Evolutionary conservation across 768 basidiomycete species (phyloP).

Genomic region (Pleurotus tuoliensis): DNA sequence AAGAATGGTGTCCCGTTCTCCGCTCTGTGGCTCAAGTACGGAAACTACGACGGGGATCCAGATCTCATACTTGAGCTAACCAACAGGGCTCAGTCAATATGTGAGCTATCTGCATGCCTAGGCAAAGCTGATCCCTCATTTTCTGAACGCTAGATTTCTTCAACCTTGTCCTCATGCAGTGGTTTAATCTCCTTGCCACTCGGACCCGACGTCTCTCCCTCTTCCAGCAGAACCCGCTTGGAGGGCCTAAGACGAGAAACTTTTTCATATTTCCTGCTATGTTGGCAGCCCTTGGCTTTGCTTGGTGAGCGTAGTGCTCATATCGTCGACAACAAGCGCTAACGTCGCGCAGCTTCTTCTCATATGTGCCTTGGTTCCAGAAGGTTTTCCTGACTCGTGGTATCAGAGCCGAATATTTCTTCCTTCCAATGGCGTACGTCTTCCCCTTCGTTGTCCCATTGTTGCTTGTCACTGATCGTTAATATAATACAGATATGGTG

Average conservation of each 20-base stretch:
- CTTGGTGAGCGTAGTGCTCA: slow-evolving; percentile 33
- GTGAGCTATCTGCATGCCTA: not conserved
- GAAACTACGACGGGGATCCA: slow-evolving; percentile 30
- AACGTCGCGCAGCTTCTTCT: slow-evolving; percentile 31
- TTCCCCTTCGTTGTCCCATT: slow-evolving; percentile 16
- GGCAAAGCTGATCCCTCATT: not conserved
- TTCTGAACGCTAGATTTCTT: slow-evolving; percentile 28
- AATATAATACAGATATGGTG: not conserved
- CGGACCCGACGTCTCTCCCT: slow-evolving; percentile 52
- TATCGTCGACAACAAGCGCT: not conserved
- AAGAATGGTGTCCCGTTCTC: slow-evolving; percentile 45
- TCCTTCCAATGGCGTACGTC: slow-evolving; percentile 48
- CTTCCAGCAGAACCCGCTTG: slow-evolving; percentile 48
- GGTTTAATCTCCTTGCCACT: slow-evolving; percentile 54
- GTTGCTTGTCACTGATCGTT: not conserved
- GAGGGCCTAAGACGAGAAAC: slow-evolving; percentile 26
- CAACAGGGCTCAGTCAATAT: slow-evolving; percentile 48
- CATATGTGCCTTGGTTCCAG: slow-evolving; percentile 42
- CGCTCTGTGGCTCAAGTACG: slow-evolving; percentile 41
- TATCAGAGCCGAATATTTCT: slow-evolving; percentile 41
- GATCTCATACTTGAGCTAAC: slow-evolving; percentile 33
- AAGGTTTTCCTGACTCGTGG: slow-evolving; percentile 45
- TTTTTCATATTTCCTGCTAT: slow-evolving; percentile 44
- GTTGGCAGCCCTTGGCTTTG: slow-evolving; percentile 36
- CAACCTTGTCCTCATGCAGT: slow-evolving; percentile 56